Percentiles rank a stretch among this genome's conserved stretches.
These are phyloP conservation scores for Mallotus japonicus DNA, from an alignment of 441 rosid species.

Conservation along the genomic window DNA sequence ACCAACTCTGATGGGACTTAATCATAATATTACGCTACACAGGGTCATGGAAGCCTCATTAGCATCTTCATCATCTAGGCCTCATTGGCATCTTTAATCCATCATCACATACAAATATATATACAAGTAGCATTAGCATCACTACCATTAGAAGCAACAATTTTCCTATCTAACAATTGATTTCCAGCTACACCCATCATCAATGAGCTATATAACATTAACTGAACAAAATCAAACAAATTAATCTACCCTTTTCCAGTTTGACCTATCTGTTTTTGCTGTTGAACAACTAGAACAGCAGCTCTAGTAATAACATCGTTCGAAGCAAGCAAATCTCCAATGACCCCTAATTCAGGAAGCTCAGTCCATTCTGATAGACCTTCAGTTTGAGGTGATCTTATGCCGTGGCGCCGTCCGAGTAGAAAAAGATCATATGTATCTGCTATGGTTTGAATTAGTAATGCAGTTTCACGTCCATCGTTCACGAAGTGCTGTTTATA, in stretches of 20 bases:
- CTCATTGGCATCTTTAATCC: no score
- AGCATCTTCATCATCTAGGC: no score
- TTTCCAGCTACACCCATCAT: no score
- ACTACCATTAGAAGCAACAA: no score
- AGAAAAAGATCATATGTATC: conserved; percentile 38
- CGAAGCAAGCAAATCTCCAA: conserved; percentile 47
- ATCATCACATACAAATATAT: no score
- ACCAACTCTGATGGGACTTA: accelerated
- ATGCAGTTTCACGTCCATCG: conserved; percentile 33
- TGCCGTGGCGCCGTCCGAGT: not conserved
- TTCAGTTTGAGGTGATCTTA: not conserved
- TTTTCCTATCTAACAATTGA: no score
- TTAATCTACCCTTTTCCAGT: not conserved
- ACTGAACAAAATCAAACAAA: no score
- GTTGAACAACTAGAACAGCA: conserved; percentile 28
- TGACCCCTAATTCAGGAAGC: conserved; percentile 43
- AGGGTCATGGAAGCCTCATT: no score
- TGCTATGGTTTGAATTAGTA: conserved; percentile 30
- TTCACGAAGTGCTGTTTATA: conserved; percentile 13
- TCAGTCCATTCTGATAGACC: conserved; percentile 50
- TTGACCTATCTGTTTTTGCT: not conserved
- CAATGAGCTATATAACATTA: no score
- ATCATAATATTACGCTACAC: no score
- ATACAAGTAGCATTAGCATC: no score
- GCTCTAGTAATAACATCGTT: conserved; percentile 35